Conservation (phyloP, 2,329 filamentous ascomycete species). For the Fusarium kyushuense region DNA sequence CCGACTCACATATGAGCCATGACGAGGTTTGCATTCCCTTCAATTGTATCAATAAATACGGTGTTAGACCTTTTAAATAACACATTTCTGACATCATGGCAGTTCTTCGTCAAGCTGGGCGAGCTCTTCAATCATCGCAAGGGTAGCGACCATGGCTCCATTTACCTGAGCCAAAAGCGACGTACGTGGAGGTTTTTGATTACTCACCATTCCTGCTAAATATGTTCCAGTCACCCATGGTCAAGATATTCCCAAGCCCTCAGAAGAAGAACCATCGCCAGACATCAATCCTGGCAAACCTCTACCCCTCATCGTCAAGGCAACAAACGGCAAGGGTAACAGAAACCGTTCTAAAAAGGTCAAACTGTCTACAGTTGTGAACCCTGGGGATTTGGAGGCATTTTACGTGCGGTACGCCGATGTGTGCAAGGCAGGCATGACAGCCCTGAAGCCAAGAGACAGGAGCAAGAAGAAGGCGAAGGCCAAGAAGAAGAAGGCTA, state of each 20-base stretch:
- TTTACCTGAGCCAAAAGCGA: constrained; percentile 83
- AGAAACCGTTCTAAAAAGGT: constrained; percentile 68
- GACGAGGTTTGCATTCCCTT: constrained; percentile 42
- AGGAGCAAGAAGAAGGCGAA: constrained; percentile 87
- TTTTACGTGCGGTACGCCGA: constrained; percentile 93
- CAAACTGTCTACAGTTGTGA: constrained; percentile 86
- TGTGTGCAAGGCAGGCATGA: constrained; percentile 90
- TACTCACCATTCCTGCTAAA: constrained; percentile 9
- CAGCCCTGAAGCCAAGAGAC: constrained; percentile 90
- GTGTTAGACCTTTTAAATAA: constrained; percentile 6
- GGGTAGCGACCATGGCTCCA: constrained; percentile 76
- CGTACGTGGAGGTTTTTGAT: constrained; percentile 59
- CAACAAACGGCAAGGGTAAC: constrained; percentile 81
- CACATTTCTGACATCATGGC: constrained; percentile 27
- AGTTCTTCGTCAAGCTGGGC: constrained; percentile 80
- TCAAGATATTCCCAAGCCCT: constrained; percentile 58
- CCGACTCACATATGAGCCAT: constrained; percentile 43
- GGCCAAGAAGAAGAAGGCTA: constrained; percentile 75
- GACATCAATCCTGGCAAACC: constrained; percentile 70
- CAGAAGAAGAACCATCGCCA: constrained; percentile 65
- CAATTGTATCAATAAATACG: not conserved
- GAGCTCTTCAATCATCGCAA: constrained; percentile 76
- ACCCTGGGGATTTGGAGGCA: constrained; percentile 77
- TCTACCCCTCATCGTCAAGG: constrained; percentile 82
- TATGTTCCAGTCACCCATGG: constrained; percentile 56